Evolutionary conservation across 2,329 filamentous ascomycete genomes (phyloP).

Genomic region (Colletotrichum theobromicola): DNA sequence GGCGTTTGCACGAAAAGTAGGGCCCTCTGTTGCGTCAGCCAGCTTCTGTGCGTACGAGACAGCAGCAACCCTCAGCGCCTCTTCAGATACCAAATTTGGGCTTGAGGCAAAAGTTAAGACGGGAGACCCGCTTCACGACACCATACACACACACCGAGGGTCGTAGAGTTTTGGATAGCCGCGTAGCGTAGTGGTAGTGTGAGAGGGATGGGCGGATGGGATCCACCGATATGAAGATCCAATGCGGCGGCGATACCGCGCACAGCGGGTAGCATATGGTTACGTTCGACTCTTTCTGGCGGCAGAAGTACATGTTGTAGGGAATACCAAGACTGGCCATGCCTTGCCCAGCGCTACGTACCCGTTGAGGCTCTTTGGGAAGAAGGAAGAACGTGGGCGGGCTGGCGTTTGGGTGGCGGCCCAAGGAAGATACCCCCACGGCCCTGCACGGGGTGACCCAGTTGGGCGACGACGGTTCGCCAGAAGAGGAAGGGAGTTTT

Average conservation of each 20-base stretch:
- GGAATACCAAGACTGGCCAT: background rate
- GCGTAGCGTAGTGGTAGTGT: background rate
- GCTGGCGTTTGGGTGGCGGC: constrained; percentile 12
- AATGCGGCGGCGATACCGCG: constrained; percentile 1
- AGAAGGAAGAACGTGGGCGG: background rate
- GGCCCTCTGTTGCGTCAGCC: background rate
- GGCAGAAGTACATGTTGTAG: background rate
- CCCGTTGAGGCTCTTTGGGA: constrained; percentile 14
- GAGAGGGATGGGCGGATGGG: background rate
- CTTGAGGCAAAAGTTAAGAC: constrained; percentile 4
- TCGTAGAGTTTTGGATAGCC: background rate
- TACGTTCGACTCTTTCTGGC: background rate
- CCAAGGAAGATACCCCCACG: constrained; percentile 10
- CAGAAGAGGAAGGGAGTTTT: constrained; percentile 12
- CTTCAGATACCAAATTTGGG: constrained; percentile 2
- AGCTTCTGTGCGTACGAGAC: constrained; percentile 13
- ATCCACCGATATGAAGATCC: constrained; percentile 1
- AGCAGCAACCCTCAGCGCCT: background rate
- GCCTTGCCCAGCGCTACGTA: background rate
- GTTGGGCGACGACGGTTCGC: constrained; percentile 15
- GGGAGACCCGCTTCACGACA: background rate
- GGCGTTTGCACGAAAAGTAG: background rate
- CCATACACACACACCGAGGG: background rate
- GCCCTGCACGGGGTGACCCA: constrained; percentile 1
- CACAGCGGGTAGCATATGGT: background rate